phyloP scores from a whole-genome alignment of 805 yeast species.

The Candida argentea region DNA sequence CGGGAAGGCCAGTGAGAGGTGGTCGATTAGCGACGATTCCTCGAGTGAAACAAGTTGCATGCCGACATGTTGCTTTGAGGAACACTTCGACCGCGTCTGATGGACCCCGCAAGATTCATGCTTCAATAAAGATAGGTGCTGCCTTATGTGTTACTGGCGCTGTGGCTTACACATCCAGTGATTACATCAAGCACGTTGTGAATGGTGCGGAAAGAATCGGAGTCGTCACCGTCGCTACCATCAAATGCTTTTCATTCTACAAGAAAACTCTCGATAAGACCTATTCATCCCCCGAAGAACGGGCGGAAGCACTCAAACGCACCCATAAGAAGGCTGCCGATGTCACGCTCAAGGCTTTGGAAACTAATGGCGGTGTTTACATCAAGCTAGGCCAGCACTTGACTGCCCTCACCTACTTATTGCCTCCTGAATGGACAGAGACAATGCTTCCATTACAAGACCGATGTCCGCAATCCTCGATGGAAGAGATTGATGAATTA shows the following conservation, averaged over 20 bases:
- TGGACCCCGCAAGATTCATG: too few relatives aligned
- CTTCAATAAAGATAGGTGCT: constrained; percentile 14
- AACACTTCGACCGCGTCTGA: too few relatives aligned
- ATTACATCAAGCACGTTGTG: constrained; percentile 22
- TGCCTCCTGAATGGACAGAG: constrained; percentile 91
- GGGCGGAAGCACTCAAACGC: constrained; percentile 41
- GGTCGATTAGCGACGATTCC: too few relatives aligned
- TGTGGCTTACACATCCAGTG: constrained; percentile 26
- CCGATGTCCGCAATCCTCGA: constrained; percentile 71
- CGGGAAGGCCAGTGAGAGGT: too few relatives aligned
- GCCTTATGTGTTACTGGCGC: constrained; percentile 21
- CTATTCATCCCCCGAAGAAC: constrained; percentile 33
- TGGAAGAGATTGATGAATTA: constrained; percentile 60
- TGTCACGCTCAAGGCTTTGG: constrained; percentile 70
- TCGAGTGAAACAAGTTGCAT: too few relatives aligned
- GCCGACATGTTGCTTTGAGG: too few relatives aligned
- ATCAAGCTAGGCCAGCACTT: constrained; percentile 94
- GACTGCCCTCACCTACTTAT: constrained; percentile 80
- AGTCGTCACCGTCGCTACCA: constrained; percentile 59
- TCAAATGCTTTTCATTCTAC: constrained; percentile 65
- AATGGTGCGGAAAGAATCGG: constrained; percentile 41
- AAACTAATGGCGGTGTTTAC: constrained; percentile 82
- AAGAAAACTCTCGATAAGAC: constrained; percentile 39
- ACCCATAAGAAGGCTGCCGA: constrained; percentile 73
- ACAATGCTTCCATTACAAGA: constrained; percentile 92